phyloP scores from a whole-genome alignment of 306 rosid genomes.

The Vigna trinervia region DNA sequence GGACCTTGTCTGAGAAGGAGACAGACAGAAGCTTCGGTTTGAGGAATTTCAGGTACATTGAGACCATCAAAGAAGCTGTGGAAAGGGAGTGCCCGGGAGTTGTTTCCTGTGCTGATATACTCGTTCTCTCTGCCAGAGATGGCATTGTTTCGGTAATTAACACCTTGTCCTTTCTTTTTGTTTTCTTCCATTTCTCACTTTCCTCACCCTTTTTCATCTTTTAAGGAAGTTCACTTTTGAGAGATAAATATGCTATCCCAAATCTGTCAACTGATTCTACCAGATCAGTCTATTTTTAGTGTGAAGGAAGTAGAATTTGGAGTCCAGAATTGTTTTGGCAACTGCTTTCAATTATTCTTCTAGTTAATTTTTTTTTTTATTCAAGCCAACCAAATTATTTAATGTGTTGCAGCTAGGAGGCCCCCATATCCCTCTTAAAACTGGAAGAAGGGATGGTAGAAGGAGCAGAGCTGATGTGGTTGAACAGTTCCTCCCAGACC shows the following conservation, averaged over 20 bases:
- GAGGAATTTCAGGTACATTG: conserved; percentile 95
- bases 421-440: conserved; percentile 78
- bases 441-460: conserved; percentile 99
- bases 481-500: conserved; percentile 91
- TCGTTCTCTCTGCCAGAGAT: conserved; percentile 92
- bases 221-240: not conserved
- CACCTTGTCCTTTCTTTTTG: not conserved
- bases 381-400: not conserved
- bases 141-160: conserved; percentile 75
- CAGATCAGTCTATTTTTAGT: not conserved
- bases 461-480: conserved; percentile 87
- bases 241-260: not conserved
- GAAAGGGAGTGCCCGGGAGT: conserved; percentile 97
- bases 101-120: conserved; percentile 94
- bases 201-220: not conserved
- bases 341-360: not conserved
- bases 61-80: conserved; percentile 89
- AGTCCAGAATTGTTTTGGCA: conserved; percentile 29
- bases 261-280: not conserved
- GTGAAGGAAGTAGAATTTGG: not conserved
- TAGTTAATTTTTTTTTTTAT: not conserved
- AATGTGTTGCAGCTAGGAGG: conserved; percentile 79
- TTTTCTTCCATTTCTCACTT: not conserved
- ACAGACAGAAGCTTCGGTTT: conserved; percentile 96
- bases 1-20: conserved; percentile 89